phyloP scores from a whole-genome alignment of 441 rosid genomes.

The Erodium trifolium region DNA sequence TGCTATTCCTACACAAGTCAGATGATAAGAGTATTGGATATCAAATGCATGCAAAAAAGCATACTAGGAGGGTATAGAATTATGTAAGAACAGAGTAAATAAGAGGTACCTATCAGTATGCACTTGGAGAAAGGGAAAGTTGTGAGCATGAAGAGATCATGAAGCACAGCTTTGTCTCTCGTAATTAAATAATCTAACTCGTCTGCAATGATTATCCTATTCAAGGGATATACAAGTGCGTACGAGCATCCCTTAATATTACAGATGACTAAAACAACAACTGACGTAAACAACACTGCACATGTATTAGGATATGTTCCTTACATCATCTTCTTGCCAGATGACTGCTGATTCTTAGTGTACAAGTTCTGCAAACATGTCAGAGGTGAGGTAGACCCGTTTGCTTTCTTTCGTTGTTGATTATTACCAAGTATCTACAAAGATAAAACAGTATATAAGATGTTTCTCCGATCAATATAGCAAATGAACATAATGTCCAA shows the following conservation, averaged over 20 bases:
- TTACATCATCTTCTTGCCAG: slow-evolving; percentile 59
- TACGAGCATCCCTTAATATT: background rate
- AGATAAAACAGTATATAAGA: slow-evolving; percentile 21
- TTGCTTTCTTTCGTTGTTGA: slow-evolving; percentile 29
- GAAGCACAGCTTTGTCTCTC: slow-evolving; percentile 70
- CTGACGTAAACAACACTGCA: background rate
- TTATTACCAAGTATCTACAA: slow-evolving; percentile 46
- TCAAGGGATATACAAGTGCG: background rate
- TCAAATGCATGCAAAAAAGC: background rate
- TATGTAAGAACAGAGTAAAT: slow-evolving; percentile 3
- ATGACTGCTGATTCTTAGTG: slow-evolving; percentile 38
- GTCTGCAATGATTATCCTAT: slow-evolving; percentile 67
- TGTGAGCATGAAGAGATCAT: slow-evolving; percentile 89
- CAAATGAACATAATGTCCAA: background rate
- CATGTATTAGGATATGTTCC: slow-evolving; percentile 18
- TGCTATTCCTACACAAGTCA: slow-evolving; percentile 49
- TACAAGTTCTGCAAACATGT: slow-evolving; percentile 53
- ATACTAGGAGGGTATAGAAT: background rate
- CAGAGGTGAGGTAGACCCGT: slow-evolving; percentile 38
- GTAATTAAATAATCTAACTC: slow-evolving; percentile 87
- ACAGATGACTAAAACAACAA: background rate
- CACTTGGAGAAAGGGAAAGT: slow-evolving; percentile 63
- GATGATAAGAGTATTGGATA: background rate
- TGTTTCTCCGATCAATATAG: background rate
- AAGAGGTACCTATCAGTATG: slow-evolving; percentile 55